Conservation (phyloP, 78 protist species). For the Planoprotostelium fungivorum region DNA sequence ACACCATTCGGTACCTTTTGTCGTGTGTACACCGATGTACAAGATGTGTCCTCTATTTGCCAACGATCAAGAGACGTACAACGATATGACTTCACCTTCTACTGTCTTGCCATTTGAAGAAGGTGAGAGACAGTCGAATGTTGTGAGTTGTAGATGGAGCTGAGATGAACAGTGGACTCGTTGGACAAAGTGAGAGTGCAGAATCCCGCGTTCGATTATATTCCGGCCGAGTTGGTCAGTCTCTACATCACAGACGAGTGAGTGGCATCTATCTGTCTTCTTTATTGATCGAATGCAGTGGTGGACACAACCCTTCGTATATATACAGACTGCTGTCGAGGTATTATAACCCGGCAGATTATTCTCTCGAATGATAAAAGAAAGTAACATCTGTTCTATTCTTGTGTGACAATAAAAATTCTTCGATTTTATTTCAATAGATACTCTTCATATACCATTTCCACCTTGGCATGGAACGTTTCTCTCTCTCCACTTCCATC, state of each 20-base stretch:
- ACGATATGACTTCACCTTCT: conserved; percentile 60
- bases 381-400: too few species aligned
- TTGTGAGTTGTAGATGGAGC: too few species aligned
- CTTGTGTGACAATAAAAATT: too few species aligned
- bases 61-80: conserved; percentile 82
- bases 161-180: neutral
- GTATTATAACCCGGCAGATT: conserved; percentile 76
- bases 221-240: conserved; percentile 88
- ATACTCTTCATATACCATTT: neutral
- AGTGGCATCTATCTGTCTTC: neutral
- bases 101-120: conserved; percentile 43
- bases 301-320: conserved; percentile 80
- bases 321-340: conserved; percentile 83
- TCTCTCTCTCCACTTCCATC: neutral
- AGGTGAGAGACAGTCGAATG: conserved; percentile 12
- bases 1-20: conserved; percentile 84
- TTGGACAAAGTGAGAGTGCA: conserved; percentile 41
- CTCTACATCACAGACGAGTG: conserved; percentile 84
- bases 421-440: too few species aligned
- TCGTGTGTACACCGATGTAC: conserved; percentile 84
- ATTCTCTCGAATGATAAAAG: neutral
- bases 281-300: conserved; percentile 19
- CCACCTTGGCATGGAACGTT: neutral
- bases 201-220: conserved; percentile 85
- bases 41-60: conserved; percentile 83